Conservation (phyloP, 83 land plant genomes). For the Diphasiastrum complanatum region DNA sequence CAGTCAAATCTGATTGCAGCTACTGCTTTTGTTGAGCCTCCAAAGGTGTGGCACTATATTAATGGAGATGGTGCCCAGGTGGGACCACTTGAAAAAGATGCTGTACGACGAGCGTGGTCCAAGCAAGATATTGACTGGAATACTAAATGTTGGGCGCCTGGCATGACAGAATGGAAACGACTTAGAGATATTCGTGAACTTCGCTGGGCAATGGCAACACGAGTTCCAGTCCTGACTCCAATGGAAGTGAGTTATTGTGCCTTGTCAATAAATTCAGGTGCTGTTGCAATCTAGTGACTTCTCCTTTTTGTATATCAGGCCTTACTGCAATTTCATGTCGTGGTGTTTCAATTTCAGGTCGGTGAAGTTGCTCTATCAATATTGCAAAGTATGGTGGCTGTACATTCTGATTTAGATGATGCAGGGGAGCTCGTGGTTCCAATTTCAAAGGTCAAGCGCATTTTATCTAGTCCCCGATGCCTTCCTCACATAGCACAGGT, state of each 20-base stretch:
- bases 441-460: constrained; percentile 90
- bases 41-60: constrained; percentile 88
- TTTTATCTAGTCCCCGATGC: constrained; percentile 89
- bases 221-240: constrained; percentile 90
- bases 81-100: constrained; percentile 96
- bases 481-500: constrained; percentile 99
- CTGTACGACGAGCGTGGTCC: constrained; percentile 87
- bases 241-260: constrained; percentile 61
- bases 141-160: constrained; percentile 82
- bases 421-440: constrained; percentile 99
- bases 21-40: constrained; percentile 94
- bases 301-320: too few species aligned
- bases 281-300: too few species aligned
- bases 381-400: constrained; percentile 92
- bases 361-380: constrained; percentile 91
- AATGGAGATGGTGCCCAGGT: constrained; percentile 67
- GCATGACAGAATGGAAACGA: constrained; percentile 94
- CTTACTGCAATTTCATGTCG: background rate
- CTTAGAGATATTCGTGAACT: constrained; percentile 92
- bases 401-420: constrained; percentile 97
- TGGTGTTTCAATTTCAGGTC: constrained; percentile 40
- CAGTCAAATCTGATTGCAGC: constrained; percentile 95
- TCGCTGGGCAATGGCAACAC: constrained; percentile 82
- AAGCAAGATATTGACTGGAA: constrained; percentile 88
- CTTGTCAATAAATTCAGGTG: too few species aligned